Evolutionary conservation across 2,329 filamentous ascomycete genomes (phyloP).

Genomic region (Trichoderma cornu-damae): DNA sequence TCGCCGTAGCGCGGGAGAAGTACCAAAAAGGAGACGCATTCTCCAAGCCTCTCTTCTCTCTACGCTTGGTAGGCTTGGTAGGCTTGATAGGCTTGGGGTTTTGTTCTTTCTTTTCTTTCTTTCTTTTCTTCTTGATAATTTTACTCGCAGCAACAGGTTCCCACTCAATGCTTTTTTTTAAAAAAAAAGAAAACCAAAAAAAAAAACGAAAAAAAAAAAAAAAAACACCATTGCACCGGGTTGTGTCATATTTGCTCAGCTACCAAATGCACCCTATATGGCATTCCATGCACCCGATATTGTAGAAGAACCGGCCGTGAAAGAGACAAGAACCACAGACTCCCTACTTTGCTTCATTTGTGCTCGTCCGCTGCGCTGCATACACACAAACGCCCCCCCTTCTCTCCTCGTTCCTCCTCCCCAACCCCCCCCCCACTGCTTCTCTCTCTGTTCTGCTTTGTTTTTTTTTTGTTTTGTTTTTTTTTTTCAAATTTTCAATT

Average conservation of each 20-base stretch:
- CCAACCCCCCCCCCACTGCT: background rate
- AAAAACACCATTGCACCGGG: constrained; percentile 36
- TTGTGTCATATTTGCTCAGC: constrained; percentile 36
- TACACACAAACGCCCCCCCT: background rate
- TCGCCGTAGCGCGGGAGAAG: no score
- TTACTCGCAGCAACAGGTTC: constrained; percentile 10
- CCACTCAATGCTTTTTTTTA: constrained; percentile 10
- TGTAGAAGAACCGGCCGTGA: constrained; percentile 41
- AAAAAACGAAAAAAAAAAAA: no score
- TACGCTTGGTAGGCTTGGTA: no score
- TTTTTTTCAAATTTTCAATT: constrained; percentile 20
- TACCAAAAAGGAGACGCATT: no score
- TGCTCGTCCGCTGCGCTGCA: constrained; percentile 5
- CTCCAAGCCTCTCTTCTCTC: no score
- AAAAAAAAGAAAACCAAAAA: no score
- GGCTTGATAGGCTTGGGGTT: no score
- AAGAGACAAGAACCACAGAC: constrained; percentile 42
- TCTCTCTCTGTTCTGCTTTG: no score
- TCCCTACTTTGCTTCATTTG: constrained; percentile 26
- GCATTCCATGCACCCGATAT: constrained; percentile 39
- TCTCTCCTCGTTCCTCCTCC: background rate
- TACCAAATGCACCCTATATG: constrained; percentile 42
- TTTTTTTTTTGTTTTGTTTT: constrained; percentile 7
- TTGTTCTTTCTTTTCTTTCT: no score
- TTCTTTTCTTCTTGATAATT: no score